phyloP scores from a whole-genome alignment of 176 grass and related monocot species.

The Carex scoparia region DNA sequence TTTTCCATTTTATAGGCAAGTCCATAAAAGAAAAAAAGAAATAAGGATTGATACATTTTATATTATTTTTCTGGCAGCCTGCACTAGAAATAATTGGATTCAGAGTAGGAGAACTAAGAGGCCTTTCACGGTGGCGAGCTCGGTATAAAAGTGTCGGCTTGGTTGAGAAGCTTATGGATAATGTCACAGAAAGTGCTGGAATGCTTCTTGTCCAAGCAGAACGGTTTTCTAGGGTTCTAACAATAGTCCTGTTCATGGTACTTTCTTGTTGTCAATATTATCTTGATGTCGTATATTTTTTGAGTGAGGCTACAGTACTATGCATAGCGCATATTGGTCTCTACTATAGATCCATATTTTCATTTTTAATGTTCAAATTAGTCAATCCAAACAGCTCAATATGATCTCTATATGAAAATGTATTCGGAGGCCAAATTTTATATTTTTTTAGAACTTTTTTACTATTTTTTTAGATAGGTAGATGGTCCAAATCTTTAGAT shows the following conservation, averaged over 20 bases:
- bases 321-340: no score
- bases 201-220: slow-evolving; percentile 93
- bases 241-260: slow-evolving; percentile 81
- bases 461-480: no score
- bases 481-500: no score
- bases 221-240: slow-evolving; percentile 69
- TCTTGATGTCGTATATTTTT: slow-evolving; percentile 12
- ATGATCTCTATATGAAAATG: no score
- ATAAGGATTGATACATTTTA: slow-evolving; percentile 10
- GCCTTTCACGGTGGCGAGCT: slow-evolving; percentile 83
- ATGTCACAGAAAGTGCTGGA: slow-evolving; percentile 69
- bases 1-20: not conserved
- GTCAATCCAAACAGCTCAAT: no score
- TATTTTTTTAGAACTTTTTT: no score
- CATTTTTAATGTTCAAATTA: no score
- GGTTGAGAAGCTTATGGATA: slow-evolving; percentile 82
- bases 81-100: slow-evolving; percentile 93
- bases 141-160: slow-evolving; percentile 78
- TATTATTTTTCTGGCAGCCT: slow-evolving; percentile 45
- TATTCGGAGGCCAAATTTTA: no score
- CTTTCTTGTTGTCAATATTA: not conserved
- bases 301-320: not conserved
- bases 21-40: not conserved
- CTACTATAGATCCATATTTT: no score
- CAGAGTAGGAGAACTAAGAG: slow-evolving; percentile 79